Conservation (phyloP, 2,329 filamentous ascomycete genomes). For the Curvularia sp. region DNA sequence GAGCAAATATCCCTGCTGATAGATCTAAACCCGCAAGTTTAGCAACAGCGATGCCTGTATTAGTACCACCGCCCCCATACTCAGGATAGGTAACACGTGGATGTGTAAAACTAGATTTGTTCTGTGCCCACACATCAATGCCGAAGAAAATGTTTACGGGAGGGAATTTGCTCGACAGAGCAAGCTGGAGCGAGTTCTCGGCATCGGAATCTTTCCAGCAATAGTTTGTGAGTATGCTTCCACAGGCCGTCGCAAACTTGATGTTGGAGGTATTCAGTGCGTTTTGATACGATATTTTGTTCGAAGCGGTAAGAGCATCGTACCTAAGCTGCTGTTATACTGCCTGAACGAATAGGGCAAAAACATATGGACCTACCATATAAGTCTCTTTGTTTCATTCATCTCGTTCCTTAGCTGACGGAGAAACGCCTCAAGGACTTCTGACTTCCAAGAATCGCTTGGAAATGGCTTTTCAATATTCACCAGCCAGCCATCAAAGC, state of each 20-base stretch:
- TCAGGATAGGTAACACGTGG: constrained; percentile 49
- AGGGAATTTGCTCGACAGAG: constrained; percentile 32
- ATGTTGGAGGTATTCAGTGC: constrained; percentile 51
- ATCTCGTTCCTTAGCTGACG: constrained; percentile 45
- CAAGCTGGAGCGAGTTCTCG: constrained; percentile 33
- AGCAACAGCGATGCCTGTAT: constrained; percentile 51
- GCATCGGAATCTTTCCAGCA: constrained; percentile 49
- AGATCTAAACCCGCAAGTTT: constrained; percentile 47
- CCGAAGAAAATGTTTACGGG: constrained; percentile 50
- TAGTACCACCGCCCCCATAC: constrained; percentile 51
- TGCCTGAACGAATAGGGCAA: not conserved
- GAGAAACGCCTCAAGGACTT: constrained; percentile 49
- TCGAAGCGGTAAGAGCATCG: constrained; percentile 54
- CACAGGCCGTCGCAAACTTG: constrained; percentile 48
- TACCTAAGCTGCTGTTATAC: constrained; percentile 47
- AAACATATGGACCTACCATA: constrained; percentile 48
- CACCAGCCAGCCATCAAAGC: constrained; percentile 58
- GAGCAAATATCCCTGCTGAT: constrained; percentile 54
- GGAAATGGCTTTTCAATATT: constrained; percentile 56
- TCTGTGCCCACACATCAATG: constrained; percentile 58
- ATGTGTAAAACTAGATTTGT: constrained; percentile 37
- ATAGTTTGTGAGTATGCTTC: constrained; percentile 56
- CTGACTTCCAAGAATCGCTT: constrained; percentile 37
- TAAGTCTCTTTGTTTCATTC: constrained; percentile 39
- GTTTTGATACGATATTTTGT: constrained; percentile 56